phyloP scores from a whole-genome alignment of 176 grass and related monocot species.

The Aegilops tauschii region DNA sequence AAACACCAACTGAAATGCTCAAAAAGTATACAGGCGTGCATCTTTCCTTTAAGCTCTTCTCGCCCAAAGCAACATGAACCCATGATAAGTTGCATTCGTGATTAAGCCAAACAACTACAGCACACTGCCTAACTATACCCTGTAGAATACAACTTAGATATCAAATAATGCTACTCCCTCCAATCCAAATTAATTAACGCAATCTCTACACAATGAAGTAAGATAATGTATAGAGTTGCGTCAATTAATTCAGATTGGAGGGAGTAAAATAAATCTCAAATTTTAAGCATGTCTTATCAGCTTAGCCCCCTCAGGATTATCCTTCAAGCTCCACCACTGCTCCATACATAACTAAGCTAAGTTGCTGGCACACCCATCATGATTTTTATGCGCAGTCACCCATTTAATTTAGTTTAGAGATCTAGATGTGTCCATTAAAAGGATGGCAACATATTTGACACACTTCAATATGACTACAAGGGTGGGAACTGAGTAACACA shows the following conservation, averaged over 20 bases:
- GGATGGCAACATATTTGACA: background rate
- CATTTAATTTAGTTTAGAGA: background rate
- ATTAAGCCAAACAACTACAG: background rate
- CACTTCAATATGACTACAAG: background rate
- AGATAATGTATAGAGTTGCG: too few relatives aligned
- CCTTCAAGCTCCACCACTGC: background rate
- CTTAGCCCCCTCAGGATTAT: too few relatives aligned
- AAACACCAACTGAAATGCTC: background rate
- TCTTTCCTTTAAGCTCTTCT: background rate
- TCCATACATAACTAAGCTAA: background rate
- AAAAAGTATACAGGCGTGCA: background rate
- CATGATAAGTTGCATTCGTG: background rate
- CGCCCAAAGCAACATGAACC: background rate
- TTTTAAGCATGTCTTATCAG: too few relatives aligned
- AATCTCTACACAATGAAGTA: too few relatives aligned
- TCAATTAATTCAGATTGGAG: too few relatives aligned
- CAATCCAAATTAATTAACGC: too few relatives aligned
- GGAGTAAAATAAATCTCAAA: too few relatives aligned
- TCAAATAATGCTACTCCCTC: too few relatives aligned
- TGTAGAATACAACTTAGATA: background rate
- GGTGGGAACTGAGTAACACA: background rate
- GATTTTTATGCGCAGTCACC: background rate
- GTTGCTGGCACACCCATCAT: background rate
- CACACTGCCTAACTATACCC: background rate
- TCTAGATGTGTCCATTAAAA: background rate